Conservation (phyloP, 352 stramenopile species). For the Pythium apleroticum region DNA sequence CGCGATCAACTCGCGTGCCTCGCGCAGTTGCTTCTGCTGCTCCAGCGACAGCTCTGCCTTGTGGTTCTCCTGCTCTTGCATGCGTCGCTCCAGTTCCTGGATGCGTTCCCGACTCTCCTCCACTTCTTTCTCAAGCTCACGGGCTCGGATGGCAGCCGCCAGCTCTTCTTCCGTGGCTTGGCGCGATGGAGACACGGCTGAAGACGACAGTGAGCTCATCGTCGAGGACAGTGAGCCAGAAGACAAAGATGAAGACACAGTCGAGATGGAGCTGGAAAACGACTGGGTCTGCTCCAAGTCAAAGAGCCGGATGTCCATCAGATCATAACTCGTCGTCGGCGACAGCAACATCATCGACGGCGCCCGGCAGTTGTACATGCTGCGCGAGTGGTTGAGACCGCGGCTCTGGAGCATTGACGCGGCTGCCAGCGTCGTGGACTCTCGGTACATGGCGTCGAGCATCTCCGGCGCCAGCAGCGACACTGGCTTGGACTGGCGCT, state of each 20-base stretch:
- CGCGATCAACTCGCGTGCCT: conserved; percentile 58
- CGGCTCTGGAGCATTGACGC: background rate
- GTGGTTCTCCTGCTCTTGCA: conserved; percentile 54
- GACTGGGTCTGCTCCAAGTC: conserved; percentile 17
- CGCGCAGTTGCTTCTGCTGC: conserved; percentile 56
- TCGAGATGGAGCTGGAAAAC: conserved; percentile 23
- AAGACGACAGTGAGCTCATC: conserved; percentile 9
- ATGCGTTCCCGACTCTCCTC: conserved; percentile 62
- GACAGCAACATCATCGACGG: conserved; percentile 24
- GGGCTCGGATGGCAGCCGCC: conserved; percentile 51
- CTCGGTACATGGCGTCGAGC: conserved; percentile 16
- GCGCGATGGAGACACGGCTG: background rate
- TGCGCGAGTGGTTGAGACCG: conserved; percentile 8
- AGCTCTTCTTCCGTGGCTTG: conserved; percentile 57
- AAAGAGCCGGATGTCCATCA: conserved; percentile 17
- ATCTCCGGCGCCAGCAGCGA: conserved; percentile 18
- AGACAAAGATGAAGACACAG: conserved; percentile 23
- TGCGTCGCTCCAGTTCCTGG: conserved; percentile 49
- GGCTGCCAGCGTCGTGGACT: conserved; percentile 3
- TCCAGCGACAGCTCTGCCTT: conserved; percentile 55
- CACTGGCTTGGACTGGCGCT: conserved; percentile 13
- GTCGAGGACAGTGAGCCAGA: conserved; percentile 20
- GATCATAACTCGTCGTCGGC: conserved; percentile 11
- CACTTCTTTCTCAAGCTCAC: conserved; percentile 71
- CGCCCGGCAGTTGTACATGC: conserved; percentile 6